phyloP scores from a whole-genome alignment of 805 yeast species.

The Kodamaea nitidulidarum region DNA sequence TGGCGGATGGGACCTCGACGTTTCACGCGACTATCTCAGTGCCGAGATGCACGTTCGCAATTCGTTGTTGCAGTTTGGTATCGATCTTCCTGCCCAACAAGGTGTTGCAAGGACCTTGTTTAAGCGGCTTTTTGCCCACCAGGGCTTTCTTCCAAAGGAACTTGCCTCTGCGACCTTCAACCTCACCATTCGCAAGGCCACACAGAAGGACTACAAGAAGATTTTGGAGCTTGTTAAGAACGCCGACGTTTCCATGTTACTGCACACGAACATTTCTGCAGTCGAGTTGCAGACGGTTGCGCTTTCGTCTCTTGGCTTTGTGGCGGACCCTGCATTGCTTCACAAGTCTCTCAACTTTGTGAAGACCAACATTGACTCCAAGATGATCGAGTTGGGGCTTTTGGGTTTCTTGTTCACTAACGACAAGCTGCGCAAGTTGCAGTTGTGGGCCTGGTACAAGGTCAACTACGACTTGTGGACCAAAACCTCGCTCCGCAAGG shows the following conservation, averaged over 20 bases:
- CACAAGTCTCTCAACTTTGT: constrained; percentile 56
- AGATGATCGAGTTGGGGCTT: constrained; percentile 53
- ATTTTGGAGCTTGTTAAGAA: constrained; percentile 50
- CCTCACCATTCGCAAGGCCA: constrained; percentile 34
- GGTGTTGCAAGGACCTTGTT: constrained; percentile 38
- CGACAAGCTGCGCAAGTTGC: constrained; percentile 23
- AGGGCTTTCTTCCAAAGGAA: constrained; percentile 47
- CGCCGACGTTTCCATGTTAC: constrained; percentile 41
- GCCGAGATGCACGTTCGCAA: constrained; percentile 45
- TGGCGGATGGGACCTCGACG: constrained; percentile 25
- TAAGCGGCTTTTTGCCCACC: constrained; percentile 41
- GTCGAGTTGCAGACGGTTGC: constrained; percentile 53
- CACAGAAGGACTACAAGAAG: constrained; percentile 56
- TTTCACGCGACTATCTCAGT: constrained; percentile 12
- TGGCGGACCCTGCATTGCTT: constrained; percentile 41
- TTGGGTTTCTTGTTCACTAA: constrained; percentile 47
- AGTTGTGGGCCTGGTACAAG: constrained; percentile 56
- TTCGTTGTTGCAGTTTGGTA: constrained; percentile 39
- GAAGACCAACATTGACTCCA: constrained; percentile 51
- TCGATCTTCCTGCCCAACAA: constrained; percentile 23
- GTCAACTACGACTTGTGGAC: constrained; percentile 52
- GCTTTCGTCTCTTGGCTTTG: constrained; percentile 51
- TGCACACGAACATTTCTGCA: constrained; percentile 29
- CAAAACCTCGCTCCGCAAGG: constrained; percentile 42
- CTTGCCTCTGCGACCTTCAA: constrained; percentile 44